Base-by-base conservation (phyloP, 2,329 filamentous ascomycete species). In the Colletotrichum costaricense region DNA sequence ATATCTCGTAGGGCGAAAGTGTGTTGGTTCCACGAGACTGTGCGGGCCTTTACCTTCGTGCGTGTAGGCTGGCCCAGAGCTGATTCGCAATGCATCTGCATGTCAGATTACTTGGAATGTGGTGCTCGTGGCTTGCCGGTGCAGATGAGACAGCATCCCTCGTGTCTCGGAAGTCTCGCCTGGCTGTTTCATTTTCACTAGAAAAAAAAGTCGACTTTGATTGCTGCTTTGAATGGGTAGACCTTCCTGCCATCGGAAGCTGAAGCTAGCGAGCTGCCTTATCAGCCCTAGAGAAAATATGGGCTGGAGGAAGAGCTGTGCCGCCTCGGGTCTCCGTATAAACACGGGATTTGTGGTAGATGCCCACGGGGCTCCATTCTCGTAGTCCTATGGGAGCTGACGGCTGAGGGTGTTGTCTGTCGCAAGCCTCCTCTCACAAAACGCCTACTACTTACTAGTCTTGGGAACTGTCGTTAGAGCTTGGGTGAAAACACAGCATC, bases 171-270 rank as follows among this genome's bases (percentile, higher is more conserved):
- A 59, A 28, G 54, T 49, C 66, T 73, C 54, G n/a, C 33, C 33
- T n/a, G 38, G 38, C 33, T 60, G 55, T 69, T 65, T 65, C 67
- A 63, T 59, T 73, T 49, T 7, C 60, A 42, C 16, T 24, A 12
- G 42, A 9, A 52, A n/a, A n/a, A 49, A n/a, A 55, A n/a, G 49
- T 14, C 19, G 24, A 35, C 35, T 46, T n/a, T 65, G 16, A 26
- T 65, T 69, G 60, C 65, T 59, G 22, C 42, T 14, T 19, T 19
- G 12, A 16, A 7, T 28, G 28, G 28, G 7, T 42, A 16, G n/a
- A 42, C 14, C n/a, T 55, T 19, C 30, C 30, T 9, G 35, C 56
- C n/a, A 56, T 26, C 57, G 42, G 49, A 33, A 52, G 52, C 30
- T 64, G 65, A 59, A 11, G 30, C 33, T 35, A 12, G 30, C 30